phyloP scores from a whole-genome alignment of 345 rosid genomes.

The Eucalyptus cloeziana region DNA sequence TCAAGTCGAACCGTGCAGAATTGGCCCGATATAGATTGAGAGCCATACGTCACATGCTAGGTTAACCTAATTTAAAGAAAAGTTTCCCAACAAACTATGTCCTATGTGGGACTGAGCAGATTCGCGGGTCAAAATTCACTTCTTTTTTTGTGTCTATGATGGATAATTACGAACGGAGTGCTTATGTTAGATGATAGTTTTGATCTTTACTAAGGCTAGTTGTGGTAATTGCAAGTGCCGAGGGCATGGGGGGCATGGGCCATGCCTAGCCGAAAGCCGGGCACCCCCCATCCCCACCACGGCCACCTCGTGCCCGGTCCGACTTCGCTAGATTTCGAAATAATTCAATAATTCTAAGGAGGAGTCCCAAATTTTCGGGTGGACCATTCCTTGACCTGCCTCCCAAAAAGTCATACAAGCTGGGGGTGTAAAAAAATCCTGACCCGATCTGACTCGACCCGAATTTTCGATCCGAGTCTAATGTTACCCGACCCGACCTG shows the following conservation, averaged over 20 bases:
- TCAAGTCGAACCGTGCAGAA: background rate
- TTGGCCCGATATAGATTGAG: background rate
- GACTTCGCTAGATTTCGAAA: background rate
- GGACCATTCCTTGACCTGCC: background rate
- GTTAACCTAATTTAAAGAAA: background rate
- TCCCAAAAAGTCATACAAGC: background rate
- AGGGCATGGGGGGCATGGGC: background rate
- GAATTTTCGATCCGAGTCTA: too few relatives aligned
- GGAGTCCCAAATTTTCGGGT: background rate
- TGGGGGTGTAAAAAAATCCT: too few relatives aligned
- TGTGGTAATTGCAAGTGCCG: background rate
- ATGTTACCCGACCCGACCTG: too few relatives aligned
- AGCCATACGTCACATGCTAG: background rate
- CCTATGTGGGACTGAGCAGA: background rate
- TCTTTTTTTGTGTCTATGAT: background rate
- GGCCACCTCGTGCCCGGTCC: background rate
- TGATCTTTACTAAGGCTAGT: background rate
- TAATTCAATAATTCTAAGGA: background rate
- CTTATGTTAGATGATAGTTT: background rate
- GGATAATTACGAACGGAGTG: background rate
- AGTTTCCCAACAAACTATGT: background rate
- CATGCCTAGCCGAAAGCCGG: background rate
- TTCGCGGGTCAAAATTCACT: background rate
- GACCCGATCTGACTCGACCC: too few relatives aligned
- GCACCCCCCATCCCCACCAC: background rate